A percentile compares a stretch with the other conserved stretches of the same genome.
Conservation (phyloP, 2,329 filamentous ascomycete genomes). For the Stagonosporopsis cucurbitacearum region DNA sequence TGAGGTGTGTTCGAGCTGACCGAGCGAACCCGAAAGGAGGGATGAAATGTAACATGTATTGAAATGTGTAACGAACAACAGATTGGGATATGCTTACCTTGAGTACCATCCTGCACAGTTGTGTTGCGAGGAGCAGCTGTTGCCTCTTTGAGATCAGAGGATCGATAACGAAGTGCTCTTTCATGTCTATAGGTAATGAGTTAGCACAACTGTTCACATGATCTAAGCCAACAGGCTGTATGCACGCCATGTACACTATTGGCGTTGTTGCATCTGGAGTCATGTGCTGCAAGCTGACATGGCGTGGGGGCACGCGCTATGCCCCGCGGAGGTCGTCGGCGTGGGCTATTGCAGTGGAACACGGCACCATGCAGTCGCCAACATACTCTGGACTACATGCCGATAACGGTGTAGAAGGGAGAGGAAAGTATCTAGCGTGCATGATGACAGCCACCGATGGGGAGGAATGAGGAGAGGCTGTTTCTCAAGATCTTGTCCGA, state of each 20-base stretch:
- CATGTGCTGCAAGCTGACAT: conserved; percentile 4
- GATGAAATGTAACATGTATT: conserved; percentile 25
- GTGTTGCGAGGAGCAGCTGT: conserved; percentile 93
- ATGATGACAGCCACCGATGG: conserved; percentile 3
- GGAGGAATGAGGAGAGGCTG: too few relatives aligned
- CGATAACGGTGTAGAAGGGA: conserved; percentile 2
- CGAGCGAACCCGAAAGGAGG: conserved; percentile 18
- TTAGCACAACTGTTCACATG: conserved; percentile 32
- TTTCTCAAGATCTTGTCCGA: not conserved
- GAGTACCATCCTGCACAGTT: conserved; percentile 85
- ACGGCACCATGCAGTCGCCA: not conserved
- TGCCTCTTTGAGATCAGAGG: conserved; percentile 98
- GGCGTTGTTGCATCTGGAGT: conserved; percentile 3
- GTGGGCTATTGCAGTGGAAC: not conserved
- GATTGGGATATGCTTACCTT: conserved; percentile 58
- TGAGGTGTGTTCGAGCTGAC: conserved; percentile 9
- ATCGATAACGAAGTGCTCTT: conserved; percentile 96
- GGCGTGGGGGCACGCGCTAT: conserved; percentile 5
- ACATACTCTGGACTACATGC: not conserved
- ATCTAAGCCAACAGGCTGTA: conserved; percentile 5
- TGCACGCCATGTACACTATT: conserved; percentile 6
- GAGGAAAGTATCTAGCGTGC: conserved; percentile 2
- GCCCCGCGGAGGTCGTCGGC: not conserved
- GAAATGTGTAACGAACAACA: conserved; percentile 16
- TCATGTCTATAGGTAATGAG: conserved; percentile 72